A percentile compares a stretch with the other conserved stretches of the same genome.
phyloP scores from a whole-genome alignment of 139 green algal species.

The Asterochloris sp. region DNA sequence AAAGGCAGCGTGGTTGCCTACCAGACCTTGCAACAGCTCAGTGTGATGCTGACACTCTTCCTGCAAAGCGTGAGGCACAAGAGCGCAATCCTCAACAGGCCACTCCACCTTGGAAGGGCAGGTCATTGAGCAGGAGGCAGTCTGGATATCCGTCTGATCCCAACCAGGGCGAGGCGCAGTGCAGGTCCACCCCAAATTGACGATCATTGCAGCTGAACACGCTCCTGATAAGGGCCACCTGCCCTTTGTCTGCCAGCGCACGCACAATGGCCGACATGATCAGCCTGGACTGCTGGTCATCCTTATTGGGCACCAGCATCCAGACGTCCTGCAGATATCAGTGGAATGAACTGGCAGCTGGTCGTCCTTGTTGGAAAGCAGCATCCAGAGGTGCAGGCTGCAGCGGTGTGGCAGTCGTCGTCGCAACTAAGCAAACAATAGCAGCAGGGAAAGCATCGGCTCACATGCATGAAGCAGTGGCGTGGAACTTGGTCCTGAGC shows the following conservation, averaged over 20 bases:
- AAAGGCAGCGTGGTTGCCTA: no score
- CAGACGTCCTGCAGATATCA: conserved; percentile 10
- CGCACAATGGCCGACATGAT: conserved; percentile 15
- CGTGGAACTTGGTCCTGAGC: conserved; percentile 1
- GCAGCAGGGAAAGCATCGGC: not conserved
- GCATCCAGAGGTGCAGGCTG: not conserved
- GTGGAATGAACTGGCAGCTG: not conserved
- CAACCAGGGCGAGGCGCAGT: conserved; percentile 8
- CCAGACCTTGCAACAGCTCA: no score
- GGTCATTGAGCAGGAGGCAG: conserved; percentile 18
- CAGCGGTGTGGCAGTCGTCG: not conserved
- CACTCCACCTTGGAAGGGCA: conserved; percentile 5
- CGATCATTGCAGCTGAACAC: conserved; percentile 5
- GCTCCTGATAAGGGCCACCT: conserved; percentile 5
- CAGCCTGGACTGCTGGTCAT: not conserved
- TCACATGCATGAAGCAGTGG: conserved; percentile 21
- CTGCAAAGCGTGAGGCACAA: no score
- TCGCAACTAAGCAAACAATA: not conserved
- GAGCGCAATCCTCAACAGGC: no score
- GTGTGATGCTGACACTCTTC: no score
- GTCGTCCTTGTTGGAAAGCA: not conserved
- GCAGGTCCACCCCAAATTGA: not conserved
- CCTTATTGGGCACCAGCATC: conserved; percentile 20
- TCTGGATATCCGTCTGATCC: not conserved
- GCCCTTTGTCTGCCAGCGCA: not conserved